phyloP scores from a whole-genome alignment of 2,329 filamentous ascomycete species.

The Ceratocystis huliohia region DNA sequence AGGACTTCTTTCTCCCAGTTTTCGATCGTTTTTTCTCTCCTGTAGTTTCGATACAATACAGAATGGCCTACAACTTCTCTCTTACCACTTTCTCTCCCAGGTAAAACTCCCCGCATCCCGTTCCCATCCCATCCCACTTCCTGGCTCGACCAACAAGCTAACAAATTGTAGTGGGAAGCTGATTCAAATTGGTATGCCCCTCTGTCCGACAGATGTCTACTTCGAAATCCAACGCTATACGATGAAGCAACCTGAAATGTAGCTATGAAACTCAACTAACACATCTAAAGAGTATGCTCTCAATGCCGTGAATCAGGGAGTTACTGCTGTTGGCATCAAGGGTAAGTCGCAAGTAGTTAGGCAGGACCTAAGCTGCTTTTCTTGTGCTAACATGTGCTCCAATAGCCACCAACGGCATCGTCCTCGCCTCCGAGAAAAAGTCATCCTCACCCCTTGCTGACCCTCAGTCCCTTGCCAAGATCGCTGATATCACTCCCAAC shows the following conservation, averaged over 20 bases:
- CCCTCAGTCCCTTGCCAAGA: slow-evolving; percentile 85
- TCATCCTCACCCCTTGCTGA: slow-evolving; percentile 96
- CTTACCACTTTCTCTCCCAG: slow-evolving; percentile 98
- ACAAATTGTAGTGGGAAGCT: slow-evolving; percentile 74
- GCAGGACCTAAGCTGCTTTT: neutral
- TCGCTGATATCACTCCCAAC: slow-evolving; percentile 95
- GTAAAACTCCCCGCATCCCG: slow-evolving; percentile 41
- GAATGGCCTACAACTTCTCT: slow-evolving; percentile 50
- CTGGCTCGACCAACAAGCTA: slow-evolving; percentile 17
- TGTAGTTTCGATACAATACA: slow-evolving; percentile 5
- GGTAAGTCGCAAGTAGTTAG: slow-evolving; percentile 39
- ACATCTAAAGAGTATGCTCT: slow-evolving; percentile 77
- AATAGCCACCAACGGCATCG: slow-evolving; percentile 91
- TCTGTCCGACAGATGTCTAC: neutral
- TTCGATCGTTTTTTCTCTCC: slow-evolving; percentile 8
- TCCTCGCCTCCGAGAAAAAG: slow-evolving; percentile 98
- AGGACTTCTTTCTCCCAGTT: slow-evolving; percentile 4
- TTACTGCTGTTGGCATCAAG: slow-evolving; percentile 97
- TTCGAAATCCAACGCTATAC: neutral
- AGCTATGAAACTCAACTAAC: neutral
- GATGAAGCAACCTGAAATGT: neutral
- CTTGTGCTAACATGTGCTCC: slow-evolving; percentile 22
- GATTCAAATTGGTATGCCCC: slow-evolving; percentile 71
- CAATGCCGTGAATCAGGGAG: slow-evolving; percentile 97
- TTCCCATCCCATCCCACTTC: slow-evolving; percentile 22